Evolutionary conservation across 306 rosid genomes (phyloP).

Genomic region (Styphnolobium japonicum): DNA sequence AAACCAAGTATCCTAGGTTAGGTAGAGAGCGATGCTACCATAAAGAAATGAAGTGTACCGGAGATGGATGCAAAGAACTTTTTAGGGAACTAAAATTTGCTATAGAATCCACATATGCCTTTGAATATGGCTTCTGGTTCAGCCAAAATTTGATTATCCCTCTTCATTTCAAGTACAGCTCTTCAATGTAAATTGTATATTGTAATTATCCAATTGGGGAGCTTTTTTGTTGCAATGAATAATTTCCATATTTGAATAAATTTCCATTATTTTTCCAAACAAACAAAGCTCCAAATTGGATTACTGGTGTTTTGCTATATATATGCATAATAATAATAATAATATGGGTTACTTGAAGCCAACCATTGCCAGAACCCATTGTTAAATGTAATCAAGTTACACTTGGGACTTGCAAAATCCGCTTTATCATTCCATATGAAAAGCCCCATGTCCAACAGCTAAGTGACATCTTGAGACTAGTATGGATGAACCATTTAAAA

Average conservation of each 20-base stretch:
- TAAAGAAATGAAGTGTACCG: background rate
- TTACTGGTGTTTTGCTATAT: background rate
- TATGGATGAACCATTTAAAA: background rate
- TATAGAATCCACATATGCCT: background rate
- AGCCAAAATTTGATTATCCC: background rate
- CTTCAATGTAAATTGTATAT: background rate
- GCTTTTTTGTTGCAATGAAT: background rate
- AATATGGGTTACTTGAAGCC: background rate
- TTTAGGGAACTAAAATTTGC: background rate
- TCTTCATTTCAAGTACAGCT: background rate
- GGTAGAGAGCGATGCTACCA: background rate
- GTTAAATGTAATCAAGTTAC: background rate
- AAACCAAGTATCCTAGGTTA: background rate
- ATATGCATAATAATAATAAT: background rate
- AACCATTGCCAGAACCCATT: background rate
- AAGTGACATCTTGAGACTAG: background rate
- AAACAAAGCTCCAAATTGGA: background rate
- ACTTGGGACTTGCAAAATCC: background rate
- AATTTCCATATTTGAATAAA: background rate
- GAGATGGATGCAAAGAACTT: background rate
- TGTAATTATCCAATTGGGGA: background rate
- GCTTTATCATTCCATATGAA: background rate
- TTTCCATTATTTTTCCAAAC: background rate
- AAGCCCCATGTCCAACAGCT: slow-evolving; percentile 4
- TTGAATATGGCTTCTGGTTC: background rate